phyloP scores from a whole-genome alignment of 148 eudicot genomes.

The Rhododendron mucronatum region DNA sequence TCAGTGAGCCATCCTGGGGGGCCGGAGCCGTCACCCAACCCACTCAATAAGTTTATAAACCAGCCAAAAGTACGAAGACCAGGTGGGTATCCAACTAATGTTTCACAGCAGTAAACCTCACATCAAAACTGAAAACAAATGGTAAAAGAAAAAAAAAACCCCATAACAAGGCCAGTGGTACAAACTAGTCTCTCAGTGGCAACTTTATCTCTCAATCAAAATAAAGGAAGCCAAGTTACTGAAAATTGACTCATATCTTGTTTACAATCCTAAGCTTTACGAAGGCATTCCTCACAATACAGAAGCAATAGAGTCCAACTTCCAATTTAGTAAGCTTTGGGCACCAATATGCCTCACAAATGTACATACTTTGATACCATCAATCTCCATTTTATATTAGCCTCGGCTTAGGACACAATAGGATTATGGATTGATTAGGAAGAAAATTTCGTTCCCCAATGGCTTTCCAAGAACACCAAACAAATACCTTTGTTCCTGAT shows the following conservation, averaged over 20 bases:
- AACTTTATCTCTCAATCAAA: background rate
- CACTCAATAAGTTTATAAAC: no score
- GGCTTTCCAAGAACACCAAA: background rate
- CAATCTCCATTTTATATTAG: background rate
- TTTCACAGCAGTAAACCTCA: conserved; percentile 40
- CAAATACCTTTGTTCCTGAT: background rate
- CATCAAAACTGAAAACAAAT: conserved; percentile 36
- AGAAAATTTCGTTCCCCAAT: background rate
- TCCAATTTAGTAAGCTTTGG: background rate
- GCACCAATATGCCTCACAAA: background rate
- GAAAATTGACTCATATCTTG: background rate
- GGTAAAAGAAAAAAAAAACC: background rate
- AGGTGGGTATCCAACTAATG: conserved; percentile 34
- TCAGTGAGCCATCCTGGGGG: no score
- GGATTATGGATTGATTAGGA: background rate
- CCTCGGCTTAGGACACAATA: background rate
- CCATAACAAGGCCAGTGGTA: conserved; percentile 8
- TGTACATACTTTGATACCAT: no score
- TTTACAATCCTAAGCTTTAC: background rate
- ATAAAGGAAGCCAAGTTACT: background rate
- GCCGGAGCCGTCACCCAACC: no score
- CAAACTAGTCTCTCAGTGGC: background rate
- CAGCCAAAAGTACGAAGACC: background rate
- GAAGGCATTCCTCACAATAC: background rate
- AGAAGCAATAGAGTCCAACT: background rate